Evolutionary conservation across 2,329 filamentous ascomycete genomes (phyloP), one percentile per base, ranked within the genome.

Genomic region (Dryadomyces quercus-mongolicae): DNA sequence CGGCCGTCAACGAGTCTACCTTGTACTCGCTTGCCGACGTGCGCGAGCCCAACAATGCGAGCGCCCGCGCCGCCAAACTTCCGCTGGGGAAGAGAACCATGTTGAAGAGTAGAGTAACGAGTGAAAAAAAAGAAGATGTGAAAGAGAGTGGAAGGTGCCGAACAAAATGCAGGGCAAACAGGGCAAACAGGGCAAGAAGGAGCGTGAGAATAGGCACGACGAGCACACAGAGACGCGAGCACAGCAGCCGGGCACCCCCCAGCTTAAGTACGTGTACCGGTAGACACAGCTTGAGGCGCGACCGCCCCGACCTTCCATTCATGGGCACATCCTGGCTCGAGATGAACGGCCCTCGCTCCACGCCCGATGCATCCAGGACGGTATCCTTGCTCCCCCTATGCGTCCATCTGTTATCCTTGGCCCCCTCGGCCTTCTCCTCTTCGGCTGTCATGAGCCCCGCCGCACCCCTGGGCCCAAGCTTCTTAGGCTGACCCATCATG

Each of bases 1-100:
- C 68, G 6, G 68, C 67, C 16, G 60, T 53, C 3, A 62, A 60
- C 3, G 72, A 61, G 52, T 68, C 60, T 15, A 59, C 58, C 10
- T 65, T 62, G 60, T 74, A 74, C 34, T 34, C 38, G 20, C 5
- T 20, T 13, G 22, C 13, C n/a, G 48, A 42, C 13, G 42, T n/a
- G 13, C 34, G 52, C n/a, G 22, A 16, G 15, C 22, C 38, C 36
- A 55, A 16, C 9, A 55, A 22, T 2, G 44, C 44, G 3, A 52
- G 36, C n/a, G 18, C 49, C 2, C 49, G 49, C 9, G 42, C 31
- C 2, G 44, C 54, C 10, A 49, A 31, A 43, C 48, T 38, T 46
- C 46, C n/a, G 34, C 40, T 16, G 42, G 16, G 13, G 18, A 47
- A 18, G 34, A 38, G 22, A 20, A 50, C 49, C 49, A 51, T 51